Conservation (phyloP, 2,329 filamentous ascomycete species). For the Mollisiaceae sp. region DNA sequence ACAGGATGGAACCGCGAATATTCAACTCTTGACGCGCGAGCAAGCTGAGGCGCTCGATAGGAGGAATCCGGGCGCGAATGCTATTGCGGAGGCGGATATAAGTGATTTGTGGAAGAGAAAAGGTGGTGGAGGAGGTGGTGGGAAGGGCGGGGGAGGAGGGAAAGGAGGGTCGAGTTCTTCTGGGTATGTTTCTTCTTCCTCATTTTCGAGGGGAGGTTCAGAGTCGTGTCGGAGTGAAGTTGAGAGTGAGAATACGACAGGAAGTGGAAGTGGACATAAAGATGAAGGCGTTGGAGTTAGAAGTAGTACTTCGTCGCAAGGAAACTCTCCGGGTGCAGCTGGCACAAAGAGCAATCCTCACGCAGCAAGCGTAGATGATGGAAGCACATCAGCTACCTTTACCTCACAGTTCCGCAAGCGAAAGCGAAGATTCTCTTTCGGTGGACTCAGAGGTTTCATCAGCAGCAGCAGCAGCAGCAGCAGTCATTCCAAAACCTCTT, state of each 20-base stretch:
- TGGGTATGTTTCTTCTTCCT: slow-evolving; percentile 37
- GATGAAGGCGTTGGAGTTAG: slow-evolving; percentile 17
- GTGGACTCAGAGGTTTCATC: slow-evolving; percentile 1
- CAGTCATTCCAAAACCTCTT: background rate
- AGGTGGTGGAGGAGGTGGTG: slow-evolving; percentile 62
- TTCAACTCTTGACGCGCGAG: slow-evolving; percentile 31
- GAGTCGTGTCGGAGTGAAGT: background rate
- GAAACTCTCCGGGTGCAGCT: background rate
- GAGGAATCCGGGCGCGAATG: slow-evolving; percentile 1
- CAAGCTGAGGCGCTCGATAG: slow-evolving; percentile 15
- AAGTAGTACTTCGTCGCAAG: slow-evolving; percentile 28
- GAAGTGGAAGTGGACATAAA: background rate
- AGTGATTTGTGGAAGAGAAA: slow-evolving; percentile 62
- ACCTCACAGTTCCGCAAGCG: background rate
- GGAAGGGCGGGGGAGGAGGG: slow-evolving; percentile 45
- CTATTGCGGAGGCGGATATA: slow-evolving; percentile 25
- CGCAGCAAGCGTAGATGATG: background rate
- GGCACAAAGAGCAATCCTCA: background rate
- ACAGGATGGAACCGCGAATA: slow-evolving; percentile 11
- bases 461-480: background rate
- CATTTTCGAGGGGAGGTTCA: slow-evolving; percentile 9
- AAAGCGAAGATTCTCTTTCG: background rate
- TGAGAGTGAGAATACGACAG: background rate
- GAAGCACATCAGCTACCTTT: background rate
- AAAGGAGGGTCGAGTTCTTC: slow-evolving; percentile 24